These are phyloP conservation scores for Karstenula rhodostoma DNA, from an alignment of 2,329 filamentous ascomycete species.

Conservation along the genomic window DNA sequence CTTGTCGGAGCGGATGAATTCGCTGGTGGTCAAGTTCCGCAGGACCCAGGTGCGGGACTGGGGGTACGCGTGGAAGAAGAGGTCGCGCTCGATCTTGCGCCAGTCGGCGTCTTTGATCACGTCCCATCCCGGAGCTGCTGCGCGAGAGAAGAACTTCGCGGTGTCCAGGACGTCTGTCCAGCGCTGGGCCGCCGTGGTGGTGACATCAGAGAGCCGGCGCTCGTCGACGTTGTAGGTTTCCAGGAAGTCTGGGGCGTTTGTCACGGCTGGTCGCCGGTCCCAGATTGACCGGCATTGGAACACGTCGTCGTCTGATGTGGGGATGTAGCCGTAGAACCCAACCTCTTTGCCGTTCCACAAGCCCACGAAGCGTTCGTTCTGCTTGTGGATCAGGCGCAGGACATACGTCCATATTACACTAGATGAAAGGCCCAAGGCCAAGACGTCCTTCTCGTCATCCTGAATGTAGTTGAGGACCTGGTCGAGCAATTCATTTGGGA, in stretches of 20 bases:
- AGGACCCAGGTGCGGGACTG: constrained; percentile 20
- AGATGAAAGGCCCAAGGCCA: constrained; percentile 19
- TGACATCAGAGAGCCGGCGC: background rate
- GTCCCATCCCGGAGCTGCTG: background rate
- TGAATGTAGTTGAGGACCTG: constrained; percentile 18
- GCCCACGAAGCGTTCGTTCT: constrained; percentile 10
- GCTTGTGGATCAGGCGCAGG: constrained; percentile 12
- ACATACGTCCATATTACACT: constrained; percentile 17
- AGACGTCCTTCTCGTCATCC: constrained; percentile 14
- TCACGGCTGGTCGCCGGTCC: constrained; percentile 1
- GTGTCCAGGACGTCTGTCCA: constrained; percentile 9
- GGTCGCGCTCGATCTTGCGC: constrained; percentile 15
- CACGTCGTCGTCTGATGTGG: constrained; percentile 8
- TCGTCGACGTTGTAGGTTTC: constrained; percentile 6
- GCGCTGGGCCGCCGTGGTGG: constrained; percentile 3
- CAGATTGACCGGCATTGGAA: constrained; percentile 8
- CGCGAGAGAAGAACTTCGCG: background rate
- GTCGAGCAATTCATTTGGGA: constrained; percentile 25
- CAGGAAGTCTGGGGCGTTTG: constrained; percentile 6
- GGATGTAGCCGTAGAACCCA: constrained; percentile 14
- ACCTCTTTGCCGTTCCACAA: constrained; percentile 19
- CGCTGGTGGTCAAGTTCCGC: constrained; percentile 23
- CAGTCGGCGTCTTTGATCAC: constrained; percentile 1
- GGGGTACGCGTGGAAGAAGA: constrained; percentile 17
- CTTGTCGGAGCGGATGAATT: constrained; percentile 24